These are phyloP conservation scores for Urochloa ruziziensis DNA, from an alignment of 176 grass and related monocot species.

Conservation along the genomic window DNA sequence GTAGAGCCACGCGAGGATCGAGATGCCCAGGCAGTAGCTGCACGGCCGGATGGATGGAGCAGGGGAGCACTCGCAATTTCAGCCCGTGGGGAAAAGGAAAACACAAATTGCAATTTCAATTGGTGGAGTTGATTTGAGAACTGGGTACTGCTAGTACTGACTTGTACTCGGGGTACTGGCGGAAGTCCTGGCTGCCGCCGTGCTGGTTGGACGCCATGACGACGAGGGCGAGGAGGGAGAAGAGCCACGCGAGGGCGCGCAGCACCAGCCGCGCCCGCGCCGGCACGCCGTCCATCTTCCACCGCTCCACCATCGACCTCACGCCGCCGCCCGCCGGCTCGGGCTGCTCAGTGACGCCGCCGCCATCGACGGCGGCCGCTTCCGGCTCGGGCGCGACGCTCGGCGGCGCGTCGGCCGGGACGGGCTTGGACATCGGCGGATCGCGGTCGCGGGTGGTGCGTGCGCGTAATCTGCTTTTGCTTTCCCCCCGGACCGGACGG, in stretches of 20 bases:
- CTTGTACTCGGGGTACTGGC: conserved; percentile 62
- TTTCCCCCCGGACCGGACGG: background rate
- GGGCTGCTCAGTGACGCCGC: background rate
- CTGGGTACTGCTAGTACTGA: background rate
- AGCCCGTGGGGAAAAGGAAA: background rate
- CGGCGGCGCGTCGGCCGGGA: background rate
- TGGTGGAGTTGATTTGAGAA: background rate
- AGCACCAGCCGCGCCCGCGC: conserved; percentile 43
- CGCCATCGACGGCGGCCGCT: background rate
- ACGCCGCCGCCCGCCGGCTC: background rate
- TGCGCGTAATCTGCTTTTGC: background rate
- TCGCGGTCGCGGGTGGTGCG: background rate
- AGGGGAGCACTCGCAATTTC: background rate
- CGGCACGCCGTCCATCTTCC: conserved; percentile 46
- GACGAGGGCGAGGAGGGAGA: conserved; percentile 66
- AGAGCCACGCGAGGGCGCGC: conserved; percentile 43
- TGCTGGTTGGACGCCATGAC: conserved; percentile 70
- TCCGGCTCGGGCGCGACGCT: background rate
- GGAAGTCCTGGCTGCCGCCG: conserved; percentile 56
- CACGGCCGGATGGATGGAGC: background rate
- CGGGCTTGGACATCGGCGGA: conserved; percentile 17
- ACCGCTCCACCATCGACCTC: conserved; percentile 42
- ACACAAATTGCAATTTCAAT: background rate
- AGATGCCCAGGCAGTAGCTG: conserved; percentile 69
- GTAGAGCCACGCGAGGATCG: conserved; percentile 63